These are phyloP conservation scores for Pseudonectria buxi DNA, from an alignment of 2,329 filamentous ascomycete genomes.

Conservation along the genomic window DNA sequence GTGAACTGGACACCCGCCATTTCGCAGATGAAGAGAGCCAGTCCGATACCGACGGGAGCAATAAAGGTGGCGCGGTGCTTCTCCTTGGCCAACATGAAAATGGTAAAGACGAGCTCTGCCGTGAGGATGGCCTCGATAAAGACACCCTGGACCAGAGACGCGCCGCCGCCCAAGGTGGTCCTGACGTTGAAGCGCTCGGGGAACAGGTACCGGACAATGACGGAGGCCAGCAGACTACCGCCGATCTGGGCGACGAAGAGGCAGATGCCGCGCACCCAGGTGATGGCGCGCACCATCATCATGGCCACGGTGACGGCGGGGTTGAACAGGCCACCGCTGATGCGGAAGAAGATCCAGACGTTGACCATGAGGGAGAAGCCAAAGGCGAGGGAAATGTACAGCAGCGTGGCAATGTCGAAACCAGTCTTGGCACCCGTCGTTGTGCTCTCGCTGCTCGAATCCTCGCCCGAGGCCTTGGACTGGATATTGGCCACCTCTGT, in stretches of 20 bases:
- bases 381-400: conserved; percentile 37
- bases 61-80: conserved; percentile 42
- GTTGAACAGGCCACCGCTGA: conserved; percentile 34
- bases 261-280: conserved; percentile 36
- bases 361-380: conserved; percentile 40
- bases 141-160: conserved; percentile 37
- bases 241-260: conserved; percentile 46
- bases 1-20: conserved; percentile 42
- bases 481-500: conserved; percentile 35
- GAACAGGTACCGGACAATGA: conserved; percentile 36
- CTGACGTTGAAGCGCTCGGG: conserved; percentile 36
- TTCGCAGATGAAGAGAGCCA: conserved; percentile 39
- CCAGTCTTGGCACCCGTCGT: conserved; percentile 37
- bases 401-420: conserved; percentile 35
- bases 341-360: conserved; percentile 42
- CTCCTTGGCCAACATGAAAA: conserved; percentile 46
- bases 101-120: conserved; percentile 40
- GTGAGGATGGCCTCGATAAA: conserved; percentile 45
- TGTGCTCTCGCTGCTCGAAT: conserved; percentile 23
- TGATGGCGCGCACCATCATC: conserved; percentile 42
- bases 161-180: conserved; percentile 34
- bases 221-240: conserved; percentile 37
- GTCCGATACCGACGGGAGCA: conserved; percentile 41
- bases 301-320: conserved; percentile 43
- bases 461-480: conserved; percentile 20